phyloP scores from a whole-genome alignment of 2,329 filamentous ascomycete species.

The Teratosphaeria destructans region DNA sequence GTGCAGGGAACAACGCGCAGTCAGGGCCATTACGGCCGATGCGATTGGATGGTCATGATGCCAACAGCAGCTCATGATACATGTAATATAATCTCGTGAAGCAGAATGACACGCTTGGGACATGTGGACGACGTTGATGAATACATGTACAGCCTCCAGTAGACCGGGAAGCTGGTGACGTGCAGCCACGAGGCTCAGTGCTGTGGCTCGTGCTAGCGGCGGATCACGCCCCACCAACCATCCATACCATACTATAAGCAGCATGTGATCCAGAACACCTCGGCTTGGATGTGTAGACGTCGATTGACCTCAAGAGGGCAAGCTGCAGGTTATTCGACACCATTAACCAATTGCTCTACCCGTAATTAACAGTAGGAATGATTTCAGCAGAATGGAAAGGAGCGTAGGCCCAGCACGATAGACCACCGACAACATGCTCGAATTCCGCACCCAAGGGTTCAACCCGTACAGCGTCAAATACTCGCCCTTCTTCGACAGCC shows the following conservation, averaged over 20 bases:
- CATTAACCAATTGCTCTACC: neutral
- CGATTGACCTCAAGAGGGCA: neutral
- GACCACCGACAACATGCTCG: conserved; percentile 58
- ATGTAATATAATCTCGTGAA: neutral
- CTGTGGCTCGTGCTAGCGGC: neutral
- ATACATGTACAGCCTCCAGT: neutral
- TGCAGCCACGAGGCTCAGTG: neutral
- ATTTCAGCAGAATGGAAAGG: neutral
- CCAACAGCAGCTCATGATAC: neutral
- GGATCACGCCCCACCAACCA: neutral
- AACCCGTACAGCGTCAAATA: conserved; percentile 97
- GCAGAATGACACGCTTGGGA: neutral
- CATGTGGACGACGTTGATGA: neutral
- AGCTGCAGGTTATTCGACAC: neutral
- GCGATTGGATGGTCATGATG: neutral
- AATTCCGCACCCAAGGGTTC: conserved; percentile 86
- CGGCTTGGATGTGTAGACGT: neutral
- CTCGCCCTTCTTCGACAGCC: conserved; percentile 94
- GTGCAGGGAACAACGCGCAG: neutral
- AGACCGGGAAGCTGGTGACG: neutral
- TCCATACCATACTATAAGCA: neutral
- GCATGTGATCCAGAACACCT: neutral
- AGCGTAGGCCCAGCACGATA: conserved; percentile 1
- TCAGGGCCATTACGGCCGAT: neutral
- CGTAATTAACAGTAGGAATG: neutral